These are phyloP conservation scores for Sphagnum tenellum DNA, from an alignment of 225 moss, liverwort and hornwort species.

Conservation along the genomic window DNA sequence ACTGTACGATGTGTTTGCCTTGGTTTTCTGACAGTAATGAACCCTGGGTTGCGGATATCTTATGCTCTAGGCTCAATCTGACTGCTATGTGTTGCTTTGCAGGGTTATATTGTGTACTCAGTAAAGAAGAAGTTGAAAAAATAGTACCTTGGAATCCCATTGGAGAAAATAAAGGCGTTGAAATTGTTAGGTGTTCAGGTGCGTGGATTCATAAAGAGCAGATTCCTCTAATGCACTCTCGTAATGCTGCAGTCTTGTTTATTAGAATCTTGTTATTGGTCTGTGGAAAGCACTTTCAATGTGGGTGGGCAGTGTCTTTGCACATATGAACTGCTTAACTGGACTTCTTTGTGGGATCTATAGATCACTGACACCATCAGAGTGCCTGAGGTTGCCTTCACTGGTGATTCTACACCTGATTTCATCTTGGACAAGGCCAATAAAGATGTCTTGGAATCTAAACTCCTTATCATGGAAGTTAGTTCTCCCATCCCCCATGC, in stretches of 20 bases:
- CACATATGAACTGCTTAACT: conserved; percentile 2
- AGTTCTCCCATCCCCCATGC: neutral
- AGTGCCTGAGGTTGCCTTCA: conserved; percentile 83
- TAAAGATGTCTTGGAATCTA: conserved; percentile 64
- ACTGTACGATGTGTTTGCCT: too few relatives aligned
- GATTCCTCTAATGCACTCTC: too few relatives aligned
- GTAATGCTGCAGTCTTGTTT: too few relatives aligned
- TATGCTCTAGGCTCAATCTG: too few relatives aligned
- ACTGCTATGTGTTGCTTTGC: conserved; percentile 2
- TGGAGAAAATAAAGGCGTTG: conserved; percentile 53
- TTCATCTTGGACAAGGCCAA: conserved; percentile 78
- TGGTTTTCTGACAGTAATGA: too few relatives aligned
- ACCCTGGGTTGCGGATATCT: neutral
- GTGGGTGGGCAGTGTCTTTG: too few relatives aligned
- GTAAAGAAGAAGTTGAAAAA: conserved; percentile 87
- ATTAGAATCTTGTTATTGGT: too few relatives aligned
- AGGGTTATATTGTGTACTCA: conserved; percentile 89
- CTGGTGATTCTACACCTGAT: conserved; percentile 80
- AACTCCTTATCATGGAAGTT: conserved; percentile 93
- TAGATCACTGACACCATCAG: conserved; percentile 56
- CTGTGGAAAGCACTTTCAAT: too few relatives aligned
- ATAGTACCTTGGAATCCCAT: conserved; percentile 49
- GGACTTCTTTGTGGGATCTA: too few relatives aligned
- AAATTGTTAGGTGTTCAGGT: conserved; percentile 68
- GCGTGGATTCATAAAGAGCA: too few relatives aligned